Conservation (phyloP, 495 filamentous ascomycete genomes). For the Lasiosphaeria miniovina region DNA sequence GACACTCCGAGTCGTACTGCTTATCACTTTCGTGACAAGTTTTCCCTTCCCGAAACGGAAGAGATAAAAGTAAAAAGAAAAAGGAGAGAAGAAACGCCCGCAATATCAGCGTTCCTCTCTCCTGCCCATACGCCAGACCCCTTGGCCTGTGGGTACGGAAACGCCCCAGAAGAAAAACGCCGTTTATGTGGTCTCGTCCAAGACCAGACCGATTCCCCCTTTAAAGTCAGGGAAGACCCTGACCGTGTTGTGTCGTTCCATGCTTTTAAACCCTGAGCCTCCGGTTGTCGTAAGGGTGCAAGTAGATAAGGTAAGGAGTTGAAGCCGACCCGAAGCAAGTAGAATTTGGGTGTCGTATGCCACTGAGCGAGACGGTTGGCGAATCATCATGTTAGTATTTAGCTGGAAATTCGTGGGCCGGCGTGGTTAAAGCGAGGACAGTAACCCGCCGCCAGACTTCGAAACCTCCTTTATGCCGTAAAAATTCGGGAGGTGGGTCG, state of each 20-base stretch:
- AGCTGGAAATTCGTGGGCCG: not conserved
- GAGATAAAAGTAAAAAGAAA: not conserved
- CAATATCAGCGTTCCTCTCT: slow-evolving; percentile 1
- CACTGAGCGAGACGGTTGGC: not conserved
- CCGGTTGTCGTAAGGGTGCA: not conserved
- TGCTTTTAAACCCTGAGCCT: slow-evolving; percentile 5
- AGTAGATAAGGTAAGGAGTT: not conserved
- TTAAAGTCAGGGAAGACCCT: not conserved
- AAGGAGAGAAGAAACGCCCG: slow-evolving; percentile 1
- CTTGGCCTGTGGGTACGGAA: slow-evolving; percentile 4
- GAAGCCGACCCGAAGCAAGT: not conserved
- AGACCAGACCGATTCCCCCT: slow-evolving; percentile 2
- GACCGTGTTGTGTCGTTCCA: slow-evolving; percentile 6
- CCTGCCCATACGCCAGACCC: slow-evolving; percentile 9
- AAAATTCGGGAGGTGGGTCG: slow-evolving; percentile 10
- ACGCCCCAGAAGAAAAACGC: slow-evolving; percentile 7
- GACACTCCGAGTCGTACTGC: not conserved
- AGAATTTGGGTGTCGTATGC: slow-evolving; percentile 1
- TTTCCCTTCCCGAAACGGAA: not conserved
- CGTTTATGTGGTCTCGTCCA: slow-evolving; percentile 14
- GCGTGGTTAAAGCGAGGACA: slow-evolving; percentile 5
- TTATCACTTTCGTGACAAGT: slow-evolving; percentile 4
- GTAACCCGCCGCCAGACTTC: not conserved
- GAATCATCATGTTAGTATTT: no score
- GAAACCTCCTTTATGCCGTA: slow-evolving; percentile 11